These are phyloP conservation scores for Letharia columbiana DNA, from an alignment of 495 filamentous ascomycete genomes.

Conservation along the genomic window DNA sequence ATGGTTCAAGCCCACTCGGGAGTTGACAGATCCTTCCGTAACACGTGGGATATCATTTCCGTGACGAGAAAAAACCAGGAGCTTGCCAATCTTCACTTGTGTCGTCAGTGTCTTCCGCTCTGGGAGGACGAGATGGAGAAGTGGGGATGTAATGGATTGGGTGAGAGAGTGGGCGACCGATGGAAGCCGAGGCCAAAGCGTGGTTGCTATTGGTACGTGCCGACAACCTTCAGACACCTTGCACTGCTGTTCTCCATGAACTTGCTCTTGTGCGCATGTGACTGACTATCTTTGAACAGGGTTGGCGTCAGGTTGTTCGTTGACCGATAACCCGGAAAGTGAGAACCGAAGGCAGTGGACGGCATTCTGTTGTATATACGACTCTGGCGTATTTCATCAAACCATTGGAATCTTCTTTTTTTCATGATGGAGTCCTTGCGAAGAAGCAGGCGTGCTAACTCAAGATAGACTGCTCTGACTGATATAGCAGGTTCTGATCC, in stretches of 20 bases:
- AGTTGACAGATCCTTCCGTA: neutral
- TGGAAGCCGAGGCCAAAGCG: neutral
- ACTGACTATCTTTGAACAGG: neutral
- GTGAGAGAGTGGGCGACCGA: neutral
- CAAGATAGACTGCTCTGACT: neutral
- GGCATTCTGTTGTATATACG: neutral
- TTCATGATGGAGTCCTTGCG: neutral
- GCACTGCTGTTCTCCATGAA: neutral
- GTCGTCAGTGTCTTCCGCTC: neutral
- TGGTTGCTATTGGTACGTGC: neutral
- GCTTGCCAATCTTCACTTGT: neutral
- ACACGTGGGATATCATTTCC: neutral
- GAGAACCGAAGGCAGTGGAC: neutral
- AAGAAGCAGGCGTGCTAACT: neutral
- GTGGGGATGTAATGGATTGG: neutral
- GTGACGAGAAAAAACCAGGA: neutral
- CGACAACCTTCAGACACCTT: neutral
- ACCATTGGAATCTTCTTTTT: neutral
- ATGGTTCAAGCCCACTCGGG: neutral
- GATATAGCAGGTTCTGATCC: neutral
- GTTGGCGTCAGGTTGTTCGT: neutral
- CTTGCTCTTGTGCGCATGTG: neutral
- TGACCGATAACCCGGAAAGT: neutral
- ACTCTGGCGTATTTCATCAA: neutral
- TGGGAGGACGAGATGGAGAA: neutral